Evolutionary conservation across 2,329 filamentous ascomycete species (phyloP).

Genomic region (Orbilia ellipsospora): DNA sequence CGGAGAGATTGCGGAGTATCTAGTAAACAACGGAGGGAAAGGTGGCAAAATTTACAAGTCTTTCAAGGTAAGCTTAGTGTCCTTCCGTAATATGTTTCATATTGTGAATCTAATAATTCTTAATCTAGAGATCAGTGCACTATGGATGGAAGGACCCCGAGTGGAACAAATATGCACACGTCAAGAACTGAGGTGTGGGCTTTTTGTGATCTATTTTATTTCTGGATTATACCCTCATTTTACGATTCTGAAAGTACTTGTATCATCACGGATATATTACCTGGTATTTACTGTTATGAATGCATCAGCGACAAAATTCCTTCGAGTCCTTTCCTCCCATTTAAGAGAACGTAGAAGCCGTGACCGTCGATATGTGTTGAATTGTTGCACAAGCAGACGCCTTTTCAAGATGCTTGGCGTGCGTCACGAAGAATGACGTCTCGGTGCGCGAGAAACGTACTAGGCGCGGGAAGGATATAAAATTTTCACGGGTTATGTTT

Average conservation of each 20-base stretch:
- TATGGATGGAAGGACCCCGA: slow-evolving; percentile 49
- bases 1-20: slow-evolving; percentile 35
- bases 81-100: neutral
- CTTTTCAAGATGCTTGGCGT: slow-evolving; percentile 41
- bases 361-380: slow-evolving; percentile 29
- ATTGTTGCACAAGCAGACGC: slow-evolving; percentile 4
- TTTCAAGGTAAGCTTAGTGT: slow-evolving; percentile 32
- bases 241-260: neutral
- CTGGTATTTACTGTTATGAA: neutral
- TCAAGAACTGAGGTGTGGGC: slow-evolving; percentile 22
- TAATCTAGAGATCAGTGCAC: slow-evolving; percentile 35
- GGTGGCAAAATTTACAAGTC: slow-evolving; percentile 41
- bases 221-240: slow-evolving; percentile 19
- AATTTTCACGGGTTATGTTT: neutral
- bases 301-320: neutral
- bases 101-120: neutral
- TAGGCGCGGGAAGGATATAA: neutral
- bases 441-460: neutral
- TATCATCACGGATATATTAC: neutral
- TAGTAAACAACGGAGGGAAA: slow-evolving; percentile 38
- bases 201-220: neutral
- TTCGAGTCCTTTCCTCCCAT: neutral
- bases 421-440: slow-evolving; percentile 40
- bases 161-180: slow-evolving; percentile 37
- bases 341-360: too few relatives aligned